phyloP scores from a whole-genome alignment of 2,329 filamentous ascomycete genomes.

The Lachnum nothofagi region DNA sequence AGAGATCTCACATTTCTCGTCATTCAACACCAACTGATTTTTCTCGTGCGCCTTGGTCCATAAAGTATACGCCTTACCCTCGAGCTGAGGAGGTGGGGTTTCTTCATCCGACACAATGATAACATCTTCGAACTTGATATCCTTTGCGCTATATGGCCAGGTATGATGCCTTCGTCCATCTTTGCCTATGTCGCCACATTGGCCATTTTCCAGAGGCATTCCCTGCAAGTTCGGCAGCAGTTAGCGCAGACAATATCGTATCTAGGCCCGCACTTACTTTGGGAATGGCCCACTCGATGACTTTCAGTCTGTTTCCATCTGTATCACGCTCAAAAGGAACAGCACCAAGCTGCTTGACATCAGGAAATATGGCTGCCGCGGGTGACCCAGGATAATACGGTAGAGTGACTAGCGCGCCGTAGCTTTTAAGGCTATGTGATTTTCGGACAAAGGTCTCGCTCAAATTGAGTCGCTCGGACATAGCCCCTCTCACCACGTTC shows the following conservation, averaged over 20 bases:
- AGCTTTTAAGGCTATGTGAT: constrained; percentile 9
- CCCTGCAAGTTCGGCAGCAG: too few species aligned
- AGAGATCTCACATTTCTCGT: constrained; percentile 1
- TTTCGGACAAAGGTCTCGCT: constrained; percentile 5
- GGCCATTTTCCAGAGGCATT: too few species aligned
- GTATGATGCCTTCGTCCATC: constrained; percentile 2
- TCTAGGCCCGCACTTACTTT: too few species aligned
- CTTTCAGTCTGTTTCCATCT: constrained; percentile 1
- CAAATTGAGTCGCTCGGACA: constrained; percentile 2
- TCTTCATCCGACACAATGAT: constrained; percentile 15
- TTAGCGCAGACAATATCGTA: too few species aligned
- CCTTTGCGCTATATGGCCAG: constrained; percentile 1
- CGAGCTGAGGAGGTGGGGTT: neutral
- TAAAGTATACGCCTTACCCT: constrained; percentile 9
- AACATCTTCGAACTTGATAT: constrained; percentile 9
- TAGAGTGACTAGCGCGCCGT: constrained; percentile 7
- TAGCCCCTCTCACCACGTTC: constrained; percentile 10
- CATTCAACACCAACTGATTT: constrained; percentile 3
- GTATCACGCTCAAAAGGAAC: constrained; percentile 1
- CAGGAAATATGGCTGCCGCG: neutral
- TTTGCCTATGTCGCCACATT: constrained; percentile 6
- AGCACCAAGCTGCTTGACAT: constrained; percentile 1
- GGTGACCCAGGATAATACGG: neutral
- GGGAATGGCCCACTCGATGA: constrained; percentile 13
- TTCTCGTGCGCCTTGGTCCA: constrained; percentile 13